Base-by-base conservation (phyloP, 345 rosid genomes). In the Arabis hirsuta region DNA sequence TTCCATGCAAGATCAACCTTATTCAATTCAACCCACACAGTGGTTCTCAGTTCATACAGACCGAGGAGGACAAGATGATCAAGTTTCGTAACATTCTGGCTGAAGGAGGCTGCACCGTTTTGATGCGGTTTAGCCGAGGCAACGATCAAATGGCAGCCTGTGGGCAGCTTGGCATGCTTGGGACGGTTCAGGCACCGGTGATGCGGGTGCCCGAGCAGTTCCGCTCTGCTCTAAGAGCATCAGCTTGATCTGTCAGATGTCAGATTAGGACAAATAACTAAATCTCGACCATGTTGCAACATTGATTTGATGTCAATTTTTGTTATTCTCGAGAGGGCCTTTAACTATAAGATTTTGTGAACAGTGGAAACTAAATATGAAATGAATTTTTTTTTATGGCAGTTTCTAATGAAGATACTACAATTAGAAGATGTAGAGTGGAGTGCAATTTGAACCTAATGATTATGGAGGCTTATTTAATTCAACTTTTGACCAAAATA, bases 101-200 rank as follows among this genome's bases (percentile, higher is more conserved):
- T 3, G 86, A 75, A 79, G 97, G 77, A 42, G 91, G 90, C 32
- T 83, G 88, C 80, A 48, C 67, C 0, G 97, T 91, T 69, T 83
- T 91, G 72, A 64, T 85, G 81, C 71, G 97, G 56, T 76, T 76
- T 55, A 89, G 96, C 69, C 81, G 95, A 81, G 98, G 97, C 24
- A 91, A 91, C 39, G 98, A 94, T 84, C 86, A 89, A 84, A 94
- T 88, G 98, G 98, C 97, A 38, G 98, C 97, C 14, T 91, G 96
- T 61, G 96, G 98, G 45, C 98, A 94, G 82, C 98, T 94, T 34
- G 98, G 98, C 71, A 85, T 85, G 59, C 89, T 78, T 0, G 96
- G 96, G 34, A 51, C 74, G 3, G 46, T 84, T 58, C 89, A 83
- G 67, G 89, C 90, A 51, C 98, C 96, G 0, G 51, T 82, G 32